Evolutionary conservation across 805 yeast species (phyloP).

Genomic region (Candida insectalens): DNA sequence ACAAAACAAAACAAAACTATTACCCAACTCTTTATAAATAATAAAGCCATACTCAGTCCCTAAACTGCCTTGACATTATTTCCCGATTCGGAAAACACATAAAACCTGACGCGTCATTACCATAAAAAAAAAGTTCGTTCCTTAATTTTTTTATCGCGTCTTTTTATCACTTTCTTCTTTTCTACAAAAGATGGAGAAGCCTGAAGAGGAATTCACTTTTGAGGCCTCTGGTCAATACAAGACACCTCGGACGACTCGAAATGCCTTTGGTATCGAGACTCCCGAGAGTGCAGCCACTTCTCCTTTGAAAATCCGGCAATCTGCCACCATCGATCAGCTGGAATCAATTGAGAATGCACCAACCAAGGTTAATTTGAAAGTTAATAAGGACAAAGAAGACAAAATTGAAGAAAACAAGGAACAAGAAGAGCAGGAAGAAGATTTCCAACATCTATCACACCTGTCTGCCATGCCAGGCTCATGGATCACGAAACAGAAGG

Average conservation of each 20-base stretch:
- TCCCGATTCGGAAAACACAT: too few relatives aligned
- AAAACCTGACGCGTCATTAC: too few relatives aligned
- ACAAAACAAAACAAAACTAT: not conserved
- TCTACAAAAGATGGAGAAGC: not conserved
- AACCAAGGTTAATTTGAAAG: not conserved
- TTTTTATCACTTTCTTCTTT: too few relatives aligned
- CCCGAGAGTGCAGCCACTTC: slow-evolving; percentile 19
- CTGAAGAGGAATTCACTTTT: slow-evolving; percentile 9
- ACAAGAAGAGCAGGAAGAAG: slow-evolving; percentile 7
- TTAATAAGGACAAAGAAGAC: not conserved
- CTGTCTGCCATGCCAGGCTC: slow-evolving; percentile 22
- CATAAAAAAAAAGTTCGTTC: too few relatives aligned
- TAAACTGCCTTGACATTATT: too few relatives aligned
- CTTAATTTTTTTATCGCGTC: too few relatives aligned
- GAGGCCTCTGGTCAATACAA: slow-evolving; percentile 4
- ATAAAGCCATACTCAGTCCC: too few relatives aligned
- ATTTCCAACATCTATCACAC: slow-evolving; percentile 17
- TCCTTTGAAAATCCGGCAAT: slow-evolving; percentile 12
- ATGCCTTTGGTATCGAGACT: slow-evolving; percentile 6
- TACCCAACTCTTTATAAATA: not conserved
- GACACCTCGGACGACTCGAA: slow-evolving; percentile 8
- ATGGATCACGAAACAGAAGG: slow-evolving; percentile 15
- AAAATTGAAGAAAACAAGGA: not conserved
- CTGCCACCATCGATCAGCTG: not conserved
- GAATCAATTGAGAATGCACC: slow-evolving; percentile 1